Percentiles rank a stretch among this genome's conserved stretches.
These are phyloP conservation scores for Penicillium brevicompactum DNA, from an alignment of 2,329 filamentous ascomycete species.

Conservation along the genomic window DNA sequence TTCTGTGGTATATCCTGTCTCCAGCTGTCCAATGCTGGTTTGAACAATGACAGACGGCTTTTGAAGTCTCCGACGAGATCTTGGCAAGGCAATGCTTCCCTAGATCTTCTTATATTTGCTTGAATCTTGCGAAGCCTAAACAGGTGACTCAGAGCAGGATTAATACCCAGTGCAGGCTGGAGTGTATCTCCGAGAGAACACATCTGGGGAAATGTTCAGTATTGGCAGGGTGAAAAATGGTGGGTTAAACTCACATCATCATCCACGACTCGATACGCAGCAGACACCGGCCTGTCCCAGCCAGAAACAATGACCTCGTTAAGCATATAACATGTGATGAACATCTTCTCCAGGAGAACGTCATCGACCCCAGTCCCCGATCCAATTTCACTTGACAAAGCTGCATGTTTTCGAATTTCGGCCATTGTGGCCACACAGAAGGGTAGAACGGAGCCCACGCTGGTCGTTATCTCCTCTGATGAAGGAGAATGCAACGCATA, in stretches of 20 bases:
- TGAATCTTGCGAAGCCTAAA: conserved; percentile 32
- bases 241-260: conserved; percentile 24
- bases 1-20: conserved; percentile 32
- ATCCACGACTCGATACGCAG: conserved; percentile 26
- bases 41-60: conserved; percentile 20
- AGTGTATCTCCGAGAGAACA: conserved; percentile 25
- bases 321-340: conserved; percentile 33
- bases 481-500: conserved; percentile 32
- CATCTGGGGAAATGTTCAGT: conserved; percentile 17
- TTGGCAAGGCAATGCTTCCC: conserved; percentile 14
- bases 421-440: conserved; percentile 31
- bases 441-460: conserved; percentile 29
- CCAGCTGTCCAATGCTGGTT: conserved; percentile 28
- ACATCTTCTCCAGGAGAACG: conserved; percentile 26
- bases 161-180: conserved; percentile 20
- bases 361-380: conserved; percentile 12
- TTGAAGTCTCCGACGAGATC: conserved; percentile 9
- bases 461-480: conserved; percentile 27
- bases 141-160: conserved; percentile 26
- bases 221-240: background rate
- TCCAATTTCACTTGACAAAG: conserved; percentile 11
- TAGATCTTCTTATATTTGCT: conserved; percentile 26
- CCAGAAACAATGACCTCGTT: conserved; percentile 31
- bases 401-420: conserved; percentile 24
- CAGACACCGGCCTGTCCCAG: conserved; percentile 31